Evolutionary conservation across 495 filamentous ascomycete species (phyloP), one percentile per base, ranked within the genome.

Genomic region (Penicillium robsamsonii): DNA sequence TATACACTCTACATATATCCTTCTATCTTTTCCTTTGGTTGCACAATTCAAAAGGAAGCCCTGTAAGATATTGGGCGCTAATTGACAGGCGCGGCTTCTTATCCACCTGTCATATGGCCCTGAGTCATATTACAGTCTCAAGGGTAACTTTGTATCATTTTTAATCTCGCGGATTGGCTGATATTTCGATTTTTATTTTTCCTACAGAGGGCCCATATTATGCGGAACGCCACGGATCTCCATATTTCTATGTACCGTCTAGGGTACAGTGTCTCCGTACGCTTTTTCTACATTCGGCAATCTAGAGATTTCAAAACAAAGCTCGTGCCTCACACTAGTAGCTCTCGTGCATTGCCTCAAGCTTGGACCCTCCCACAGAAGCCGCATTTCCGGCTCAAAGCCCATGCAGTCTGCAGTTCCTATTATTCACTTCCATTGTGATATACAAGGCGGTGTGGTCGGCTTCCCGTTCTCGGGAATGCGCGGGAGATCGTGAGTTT

Each of bases 71-170:
- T 38, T 38, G 35, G 35, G 38, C 49, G 49, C 49, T 52, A 52
- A 52, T 12, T n/a, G n/a, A n/a, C n/a, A n/a, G n/a, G n/a, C n/a
- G n/a, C 37, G 17, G 50, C 25, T 42, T 31, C 37, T 52, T 42
- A 52, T 43, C 50, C 50, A 52, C 50, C 50, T 52, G 50, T 52
- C 50, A 52, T 42, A 40, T 52, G 25, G 50, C 24, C 9, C 20
- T 51, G 50, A 52, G 25, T 52, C 50, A 52, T 52, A 52, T 52
- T 41, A 27, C 20, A 49, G 25, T 27, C 25, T 22, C 22, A 22
- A 22, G 1, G 22, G 22, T 22, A 22, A 22, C 22, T 27, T 27
- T 27, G 4, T 27, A 27, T 27, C 44, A 29, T 31, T 29, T 29
- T 29, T 24, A 46, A 46, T 27, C 22, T 12, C 41, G 12, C 10